Evolutionary conservation across 2,329 filamentous ascomycete species (phyloP).

Genomic region (Aureobasidium sp.): DNA sequence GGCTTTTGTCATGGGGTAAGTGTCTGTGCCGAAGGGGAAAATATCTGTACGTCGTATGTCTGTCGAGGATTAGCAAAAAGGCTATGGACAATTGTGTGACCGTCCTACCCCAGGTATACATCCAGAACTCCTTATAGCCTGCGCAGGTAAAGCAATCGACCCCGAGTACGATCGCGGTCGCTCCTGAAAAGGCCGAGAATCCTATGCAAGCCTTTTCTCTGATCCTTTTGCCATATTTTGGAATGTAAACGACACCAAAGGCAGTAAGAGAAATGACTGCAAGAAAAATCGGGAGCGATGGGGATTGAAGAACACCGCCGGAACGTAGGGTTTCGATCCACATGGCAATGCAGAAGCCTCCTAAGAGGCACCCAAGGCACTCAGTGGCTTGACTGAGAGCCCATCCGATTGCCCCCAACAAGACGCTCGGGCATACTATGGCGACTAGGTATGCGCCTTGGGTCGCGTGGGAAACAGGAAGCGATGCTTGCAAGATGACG

Average conservation of each 20-base stretch:
- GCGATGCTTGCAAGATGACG: constrained; percentile 58
- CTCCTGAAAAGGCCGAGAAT: constrained; percentile 72
- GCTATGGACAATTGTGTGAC: background rate
- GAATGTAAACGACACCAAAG: constrained; percentile 72
- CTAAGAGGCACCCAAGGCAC: constrained; percentile 78
- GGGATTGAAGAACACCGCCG: constrained; percentile 63
- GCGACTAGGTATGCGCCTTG: constrained; percentile 86
- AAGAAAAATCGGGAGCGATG: constrained; percentile 67
- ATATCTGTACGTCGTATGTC: constrained; percentile 62
- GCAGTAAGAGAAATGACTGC: constrained; percentile 59
- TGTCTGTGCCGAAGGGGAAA: constrained; percentile 69
- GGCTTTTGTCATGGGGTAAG: constrained; percentile 79
- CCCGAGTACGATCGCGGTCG: constrained; percentile 71
- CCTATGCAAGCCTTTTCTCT: constrained; percentile 63
- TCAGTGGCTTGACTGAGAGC: constrained; percentile 79
- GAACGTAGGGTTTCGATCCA: constrained; percentile 76
- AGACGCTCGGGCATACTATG: constrained; percentile 61
- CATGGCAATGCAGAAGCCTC: constrained; percentile 81
- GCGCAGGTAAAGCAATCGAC: constrained; percentile 86
- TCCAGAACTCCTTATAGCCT: constrained; percentile 95
- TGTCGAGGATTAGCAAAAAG: constrained; percentile 26
- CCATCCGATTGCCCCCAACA: constrained; percentile 66
- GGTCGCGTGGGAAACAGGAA: constrained; percentile 64
- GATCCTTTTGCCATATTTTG: constrained; percentile 53
- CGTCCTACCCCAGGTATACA: constrained; percentile 71